Evolutionary conservation across 352 stramenopile genomes (phyloP).

Genomic region (Peronospora tabacina): DNA sequence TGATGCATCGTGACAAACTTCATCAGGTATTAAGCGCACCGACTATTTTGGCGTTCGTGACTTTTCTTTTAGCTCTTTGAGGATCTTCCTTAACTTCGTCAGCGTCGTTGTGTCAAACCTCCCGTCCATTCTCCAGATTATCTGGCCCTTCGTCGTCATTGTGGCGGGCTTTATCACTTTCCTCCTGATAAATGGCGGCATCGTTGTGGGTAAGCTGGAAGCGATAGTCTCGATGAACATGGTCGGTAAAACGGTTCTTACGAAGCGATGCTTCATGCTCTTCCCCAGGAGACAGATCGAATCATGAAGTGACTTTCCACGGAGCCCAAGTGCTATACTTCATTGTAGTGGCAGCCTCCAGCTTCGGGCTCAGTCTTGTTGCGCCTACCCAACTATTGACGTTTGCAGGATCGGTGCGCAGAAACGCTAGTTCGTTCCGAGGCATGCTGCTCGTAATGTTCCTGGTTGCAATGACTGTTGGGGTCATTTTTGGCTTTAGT

Average conservation of each 20-base stretch:
- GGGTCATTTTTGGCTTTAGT: slow-evolving; percentile 56
- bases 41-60: neutral
- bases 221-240: neutral
- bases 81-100: slow-evolving; percentile 58
- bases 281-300: slow-evolving; percentile 66
- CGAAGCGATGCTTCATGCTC: neutral
- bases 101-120: slow-evolving; percentile 44
- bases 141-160: slow-evolving; percentile 66
- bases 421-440: slow-evolving; percentile 27
- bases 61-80: slow-evolving; percentile 21
- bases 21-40: neutral
- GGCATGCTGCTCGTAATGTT: slow-evolving; percentile 30
- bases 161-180: slow-evolving; percentile 51
- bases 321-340: slow-evolving; percentile 75
- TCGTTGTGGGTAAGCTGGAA: slow-evolving; percentile 59
- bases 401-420: slow-evolving; percentile 34
- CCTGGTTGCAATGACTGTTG: slow-evolving; percentile 18
- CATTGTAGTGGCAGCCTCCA: slow-evolving; percentile 46
- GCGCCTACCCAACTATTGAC: slow-evolving; percentile 23
- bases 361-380: slow-evolving; percentile 50
- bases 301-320: slow-evolving; percentile 71
- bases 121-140: slow-evolving; percentile 38
- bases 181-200: slow-evolving; percentile 64
- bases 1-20: neutral
- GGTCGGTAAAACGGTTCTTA: neutral